Evolutionary conservation across 2,329 filamentous ascomycete genomes (phyloP).

Genomic region (Alternaria atra): DNA sequence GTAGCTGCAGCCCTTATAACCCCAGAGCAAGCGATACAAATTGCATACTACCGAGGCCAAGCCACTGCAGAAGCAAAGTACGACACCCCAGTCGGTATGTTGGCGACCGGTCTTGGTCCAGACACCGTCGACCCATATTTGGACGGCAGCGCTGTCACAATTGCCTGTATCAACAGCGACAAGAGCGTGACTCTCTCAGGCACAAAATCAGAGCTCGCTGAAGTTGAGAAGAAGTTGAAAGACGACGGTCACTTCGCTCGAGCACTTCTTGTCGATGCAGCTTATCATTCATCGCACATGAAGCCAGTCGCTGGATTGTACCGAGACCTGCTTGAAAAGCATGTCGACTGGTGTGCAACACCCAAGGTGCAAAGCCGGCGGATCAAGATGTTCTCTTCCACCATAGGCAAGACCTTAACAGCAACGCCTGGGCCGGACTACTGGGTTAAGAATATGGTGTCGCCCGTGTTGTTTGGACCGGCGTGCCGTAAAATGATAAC

Average conservation of each 20-base stretch:
- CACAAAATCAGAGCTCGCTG: slow-evolving; percentile 48
- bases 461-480: slow-evolving; percentile 9
- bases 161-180: slow-evolving; percentile 46
- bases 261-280: slow-evolving; percentile 23
- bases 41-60: slow-evolving; percentile 25
- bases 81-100: slow-evolving; percentile 21
- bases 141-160: background rate
- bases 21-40: slow-evolving; percentile 16
- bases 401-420: background rate
- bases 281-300: slow-evolving; percentile 29
- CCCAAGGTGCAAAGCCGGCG: background rate
- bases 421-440: slow-evolving; percentile 3
- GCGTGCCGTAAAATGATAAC: background rate
- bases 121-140: slow-evolving; percentile 10
- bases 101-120: slow-evolving; percentile 30
- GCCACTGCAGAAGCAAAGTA: slow-evolving; percentile 16
- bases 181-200: slow-evolving; percentile 24
- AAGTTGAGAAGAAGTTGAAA: slow-evolving; percentile 6
- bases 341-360: background rate
- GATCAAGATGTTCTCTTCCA: slow-evolving; percentile 13
- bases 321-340: slow-evolving; percentile 7
- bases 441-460: slow-evolving; percentile 23
- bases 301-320: slow-evolving; percentile 15
- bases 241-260: slow-evolving; percentile 23
- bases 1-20: slow-evolving; percentile 29